Base-by-base conservation (phyloP, 371 early-diverging fungal species). In the Saksenaea oblongispora region DNA sequence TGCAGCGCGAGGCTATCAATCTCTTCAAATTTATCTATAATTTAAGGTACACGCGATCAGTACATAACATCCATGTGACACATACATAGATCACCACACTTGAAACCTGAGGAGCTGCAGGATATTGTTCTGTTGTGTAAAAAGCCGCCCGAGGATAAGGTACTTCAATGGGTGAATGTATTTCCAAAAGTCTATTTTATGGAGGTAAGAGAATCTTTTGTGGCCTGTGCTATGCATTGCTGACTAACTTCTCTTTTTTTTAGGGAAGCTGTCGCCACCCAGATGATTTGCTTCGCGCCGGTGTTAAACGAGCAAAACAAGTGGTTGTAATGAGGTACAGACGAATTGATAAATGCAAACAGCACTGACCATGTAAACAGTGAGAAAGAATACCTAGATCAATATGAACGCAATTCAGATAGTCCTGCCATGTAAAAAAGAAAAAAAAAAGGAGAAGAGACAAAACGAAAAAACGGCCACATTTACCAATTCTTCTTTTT, bases 181-280 rank as follows among this genome's bases (percentile, higher is more conserved):
- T 85, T 87, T 61, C 87, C 87, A 0, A 73, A 74, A 31, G 79
- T 87, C 3, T 79, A 73, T 58, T 87, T 83, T 65, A 79, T 87
- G 62, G 55, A 73, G 55, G 85, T 84, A 79, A 69, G 74, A 65
- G 4, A 5, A 7, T 39, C 13, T 14, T 17, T 2, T n/a, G 4
- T 24, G 35, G 28, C 3, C 22, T 24, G 22, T 13, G 15, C n/a
- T n/a, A 35, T 18, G 34, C 35, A 8, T 10, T 35, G 27, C 22
- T 3, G 47, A 39, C 17, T 35, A 17, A 62, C 37, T 34, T 64
- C 7, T 22, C 28, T 64, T 39, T 31, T 15, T 3, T 58, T 35
- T 3, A 84, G 82, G 87, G 87, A 13, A 75, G 83, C 47, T 85
- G 84, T 57, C 78, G 85, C 24, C 75, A 81, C 11, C 85, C 84